These are phyloP conservation scores for Aspergillus ruber DNA, from an alignment of 2,329 filamentous ascomycete genomes.

Conservation along the genomic window DNA sequence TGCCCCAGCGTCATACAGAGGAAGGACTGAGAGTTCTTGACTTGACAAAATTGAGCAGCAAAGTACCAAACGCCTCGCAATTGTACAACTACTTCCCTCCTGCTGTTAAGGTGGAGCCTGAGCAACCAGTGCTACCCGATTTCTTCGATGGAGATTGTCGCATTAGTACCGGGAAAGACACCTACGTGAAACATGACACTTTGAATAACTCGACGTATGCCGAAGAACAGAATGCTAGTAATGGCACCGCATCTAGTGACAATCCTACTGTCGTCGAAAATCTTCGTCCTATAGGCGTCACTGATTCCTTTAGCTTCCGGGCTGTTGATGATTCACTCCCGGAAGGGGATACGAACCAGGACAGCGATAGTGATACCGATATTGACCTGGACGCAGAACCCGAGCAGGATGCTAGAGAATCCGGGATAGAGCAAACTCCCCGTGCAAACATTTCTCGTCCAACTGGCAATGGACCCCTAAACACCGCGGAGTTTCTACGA, in stretches of 20 bases:
- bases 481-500: slow-evolving; percentile 17
- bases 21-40: slow-evolving; percentile 21
- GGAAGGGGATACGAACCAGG: slow-evolving; percentile 10
- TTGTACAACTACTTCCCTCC: slow-evolving; percentile 22
- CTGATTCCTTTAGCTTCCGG: slow-evolving; percentile 12
- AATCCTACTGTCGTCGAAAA: not conserved
- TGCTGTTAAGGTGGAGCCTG: slow-evolving; percentile 12
- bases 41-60: slow-evolving; percentile 20
- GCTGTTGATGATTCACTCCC: slow-evolving; percentile 15
- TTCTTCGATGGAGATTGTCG: slow-evolving; percentile 22
- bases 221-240: not conserved
- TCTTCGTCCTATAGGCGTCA: slow-evolving; percentile 7
- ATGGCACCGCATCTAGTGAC: not conserved
- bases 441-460: not conserved
- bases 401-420: slow-evolving; percentile 4
- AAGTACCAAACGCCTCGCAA: slow-evolving; percentile 23
- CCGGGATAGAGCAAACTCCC: slow-evolving; percentile 2
- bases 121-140: slow-evolving; percentile 19
- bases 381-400: slow-evolving; percentile 5
- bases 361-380: slow-evolving; percentile 5
- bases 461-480: slow-evolving; percentile 8
- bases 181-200: not conserved
- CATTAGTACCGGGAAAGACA: slow-evolving; percentile 6
- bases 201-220: not conserved
- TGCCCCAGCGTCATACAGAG: slow-evolving; percentile 14